Evolutionary conservation across 139 green algal species (phyloP), one percentile per base, ranked within the genome.

Genomic region (Auxenochlorella protothecoides): DNA sequence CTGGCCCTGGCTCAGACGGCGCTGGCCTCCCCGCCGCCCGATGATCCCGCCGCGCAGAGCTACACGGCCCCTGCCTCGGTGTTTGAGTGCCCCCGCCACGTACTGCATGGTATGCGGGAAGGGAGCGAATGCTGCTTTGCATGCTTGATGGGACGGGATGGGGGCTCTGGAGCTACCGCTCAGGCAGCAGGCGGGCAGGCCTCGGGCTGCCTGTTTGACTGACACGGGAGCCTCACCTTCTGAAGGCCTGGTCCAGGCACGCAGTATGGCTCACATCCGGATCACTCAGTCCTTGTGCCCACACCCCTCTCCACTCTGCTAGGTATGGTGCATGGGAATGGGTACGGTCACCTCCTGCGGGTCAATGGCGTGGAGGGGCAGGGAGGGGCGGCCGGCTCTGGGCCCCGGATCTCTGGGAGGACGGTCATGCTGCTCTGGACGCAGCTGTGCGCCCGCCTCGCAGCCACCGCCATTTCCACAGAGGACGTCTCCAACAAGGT

Each of bases 351-450:
- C 84, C 78, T 99, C 72, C 73, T 90, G 66, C 84, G 90, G 7
- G 79, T 96, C 65, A 96, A 96, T 72, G 90, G 90, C 5, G 73
- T 74, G 13, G 85, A 94, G 57, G 85, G 85, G 27, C 27, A 44
- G 27, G 27, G 27, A 44, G 27, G 27, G 27, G 27, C 27, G 27
- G 27, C 27, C 27, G 87, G 85, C 53, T 86, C 80, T 44, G 16
- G 61, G 53, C 51, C 7, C 3, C 63, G 27, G 27, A 44, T 77
- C 55, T 78, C 73, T 68, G 81, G 83, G 44, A 72, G 72, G 51
- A 87, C 97, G 80, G 77, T 98, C 61, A 96, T 98, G 85, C 62
- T 72, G 52, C 66, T 98, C 14, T 99, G 95, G 95, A 93, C 98
- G 82, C 56, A 65, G 16, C 76, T 98, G 16, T 98, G 94, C 75